Evolutionary conservation across 306 rosid genomes (phyloP), one percentile per base, ranked within the genome.

Genomic region (Abrus precatorius): DNA sequence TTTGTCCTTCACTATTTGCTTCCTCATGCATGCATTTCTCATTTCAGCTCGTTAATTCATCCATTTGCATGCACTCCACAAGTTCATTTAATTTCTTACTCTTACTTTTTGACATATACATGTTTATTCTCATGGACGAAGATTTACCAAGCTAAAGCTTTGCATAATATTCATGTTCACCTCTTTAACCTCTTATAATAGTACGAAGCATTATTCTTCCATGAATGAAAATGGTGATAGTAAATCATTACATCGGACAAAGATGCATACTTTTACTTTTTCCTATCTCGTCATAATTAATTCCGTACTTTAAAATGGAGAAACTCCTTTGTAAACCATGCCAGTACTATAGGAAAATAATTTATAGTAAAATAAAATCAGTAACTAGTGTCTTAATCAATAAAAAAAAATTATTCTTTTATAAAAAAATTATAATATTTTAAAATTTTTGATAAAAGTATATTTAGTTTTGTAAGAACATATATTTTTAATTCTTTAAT

Each of bases 21-120:
- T 55, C 20, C 4, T 14, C 52, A 41, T 36, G 1, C 77, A 75
- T 36, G 1, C 77, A 75, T 75, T 82, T 67, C 49, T 34, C 36
- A 12, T 43, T 62, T 60, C 55, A 2, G 10, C 34, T 60, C 40
- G 1, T 14, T 54, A 20, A 20, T 54, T 48, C 76, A n/a, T 52
- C 60, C 14, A 72, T 72, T 28, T 55, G 27, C 14, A 53, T 38
- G 6, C 6, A 5, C 50, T 72, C 36, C 9, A 52, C 1, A 4
- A 20, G 29, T 28, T 20, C 50, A 54, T 54, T 54, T 44, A 12
- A 56, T 57, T 43, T 59, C 57, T 29, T 40, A 27, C 52, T 0
- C 30, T 30, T 13, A 7, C 8, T 38, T 14, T 36, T 14, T 43
- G 29, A 27, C 28, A 41, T 43, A 7, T 54, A n/a, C 9, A 38